Percentiles rank a stretch among this genome's conserved stretches.
phyloP scores from a whole-genome alignment of 768 basidiomycete genomes.

The Mycena chlorophos region DNA sequence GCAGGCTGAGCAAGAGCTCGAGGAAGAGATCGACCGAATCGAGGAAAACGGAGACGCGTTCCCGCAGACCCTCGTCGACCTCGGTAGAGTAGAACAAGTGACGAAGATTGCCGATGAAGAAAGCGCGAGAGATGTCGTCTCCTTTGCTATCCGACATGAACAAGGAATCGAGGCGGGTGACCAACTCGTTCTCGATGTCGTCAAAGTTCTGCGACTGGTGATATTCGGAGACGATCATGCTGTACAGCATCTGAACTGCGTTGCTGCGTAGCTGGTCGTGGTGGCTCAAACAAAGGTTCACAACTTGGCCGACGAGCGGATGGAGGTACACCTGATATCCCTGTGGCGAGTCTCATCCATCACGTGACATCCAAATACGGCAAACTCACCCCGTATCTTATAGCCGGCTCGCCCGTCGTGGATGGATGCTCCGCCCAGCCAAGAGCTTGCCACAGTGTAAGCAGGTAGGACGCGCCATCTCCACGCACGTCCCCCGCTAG shows the following conservation, averaged over 20 bases:
- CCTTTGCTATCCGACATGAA: conserved; percentile 94
- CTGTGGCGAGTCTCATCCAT: conserved; percentile 35
- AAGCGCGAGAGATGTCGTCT: conserved; percentile 87
- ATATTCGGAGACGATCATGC: conserved; percentile 94
- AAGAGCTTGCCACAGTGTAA: conserved; percentile 83
- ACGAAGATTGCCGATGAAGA: conserved; percentile 89
- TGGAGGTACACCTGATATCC: conserved; percentile 85
- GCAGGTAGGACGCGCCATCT: conserved; percentile 79
- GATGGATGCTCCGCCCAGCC: conserved; percentile 69
- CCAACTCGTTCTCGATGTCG: conserved; percentile 88
- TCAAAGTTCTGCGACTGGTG: conserved; percentile 83
- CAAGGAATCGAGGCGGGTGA: conserved; percentile 84
- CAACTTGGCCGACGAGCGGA: conserved; percentile 83
- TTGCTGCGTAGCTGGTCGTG: conserved; percentile 90
- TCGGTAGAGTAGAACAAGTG: conserved; percentile 84
- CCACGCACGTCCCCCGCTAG: conserved; percentile 95
- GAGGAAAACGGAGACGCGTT: conserved; percentile 78
- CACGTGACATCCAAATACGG: not conserved
- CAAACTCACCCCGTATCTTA: conserved; percentile 66
- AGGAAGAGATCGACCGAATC: conserved; percentile 92
- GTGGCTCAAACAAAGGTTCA: conserved; percentile 91
- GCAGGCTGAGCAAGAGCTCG: conserved; percentile 82
- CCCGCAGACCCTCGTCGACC: conserved; percentile 77
- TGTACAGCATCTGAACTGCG: conserved; percentile 90
- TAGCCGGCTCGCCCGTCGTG: conserved; percentile 51